A percentile compares a stretch with the other conserved stretches of the same genome.
Evolutionary conservation across 2,329 filamentous ascomycete species (phyloP).

Genomic region (Epichloe gansuensis): DNA sequence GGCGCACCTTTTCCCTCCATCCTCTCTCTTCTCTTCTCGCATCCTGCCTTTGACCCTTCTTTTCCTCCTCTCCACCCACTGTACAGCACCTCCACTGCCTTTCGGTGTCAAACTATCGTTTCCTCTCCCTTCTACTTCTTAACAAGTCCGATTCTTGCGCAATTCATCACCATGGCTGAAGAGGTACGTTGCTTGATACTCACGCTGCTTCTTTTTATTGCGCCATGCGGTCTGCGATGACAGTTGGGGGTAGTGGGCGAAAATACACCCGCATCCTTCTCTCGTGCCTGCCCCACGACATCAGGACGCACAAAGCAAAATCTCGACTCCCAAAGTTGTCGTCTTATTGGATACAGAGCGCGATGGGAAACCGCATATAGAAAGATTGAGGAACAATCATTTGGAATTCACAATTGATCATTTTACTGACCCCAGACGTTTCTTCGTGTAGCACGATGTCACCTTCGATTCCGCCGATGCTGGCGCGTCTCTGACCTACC

Average conservation of each 20-base stretch:
- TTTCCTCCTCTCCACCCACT: constrained; percentile 10
- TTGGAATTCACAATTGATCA: background rate
- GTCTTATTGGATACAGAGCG: background rate
- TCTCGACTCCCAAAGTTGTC: background rate
- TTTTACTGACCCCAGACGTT: constrained; percentile 8
- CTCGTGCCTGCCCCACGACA: constrained; percentile 23
- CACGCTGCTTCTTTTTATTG: constrained; percentile 7
- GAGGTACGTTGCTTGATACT: constrained; percentile 33
- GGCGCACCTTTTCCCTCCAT: constrained; percentile 14
- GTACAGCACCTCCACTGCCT: constrained; percentile 11
- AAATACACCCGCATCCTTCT: constrained; percentile 37
- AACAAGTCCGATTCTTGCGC: constrained; percentile 22
- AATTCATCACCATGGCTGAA: constrained; percentile 46
- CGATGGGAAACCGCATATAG: background rate
- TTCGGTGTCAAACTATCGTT: constrained; percentile 12
- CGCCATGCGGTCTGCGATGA: constrained; percentile 16
- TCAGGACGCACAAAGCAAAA: constrained; percentile 8
- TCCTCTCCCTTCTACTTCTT: constrained; percentile 15
- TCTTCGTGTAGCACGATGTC: constrained; percentile 44
- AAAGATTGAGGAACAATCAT: background rate
- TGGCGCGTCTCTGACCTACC: constrained; percentile 86
- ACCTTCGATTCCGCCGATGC: constrained; percentile 90
- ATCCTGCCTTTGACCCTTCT: constrained; percentile 11
- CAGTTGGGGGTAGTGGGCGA: constrained; percentile 17
- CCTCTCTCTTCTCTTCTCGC: constrained; percentile 17